These are phyloP conservation scores for Paracoccidioides lutzii DNA, from an alignment of 2,329 filamentous ascomycete genomes.

Conservation along the genomic window DNA sequence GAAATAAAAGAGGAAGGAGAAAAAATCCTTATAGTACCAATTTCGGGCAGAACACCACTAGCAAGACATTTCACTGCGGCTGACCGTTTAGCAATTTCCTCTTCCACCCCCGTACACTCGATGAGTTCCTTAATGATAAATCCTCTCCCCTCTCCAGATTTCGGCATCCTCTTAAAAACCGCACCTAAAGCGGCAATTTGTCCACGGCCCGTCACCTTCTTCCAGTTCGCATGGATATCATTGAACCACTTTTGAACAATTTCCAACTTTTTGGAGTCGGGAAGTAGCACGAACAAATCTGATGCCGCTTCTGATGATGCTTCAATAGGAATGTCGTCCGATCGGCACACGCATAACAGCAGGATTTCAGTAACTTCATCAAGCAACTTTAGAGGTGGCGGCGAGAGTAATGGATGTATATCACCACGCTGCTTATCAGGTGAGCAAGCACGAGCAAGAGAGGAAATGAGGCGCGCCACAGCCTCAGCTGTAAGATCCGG, in stretches of 20 bases:
- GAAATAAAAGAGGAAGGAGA: neutral
- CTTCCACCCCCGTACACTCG: slow-evolving; percentile 23
- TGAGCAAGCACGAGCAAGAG: slow-evolving; percentile 20
- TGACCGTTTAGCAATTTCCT: slow-evolving; percentile 30
- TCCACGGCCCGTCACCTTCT: slow-evolving; percentile 29
- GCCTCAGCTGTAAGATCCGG: slow-evolving; percentile 33
- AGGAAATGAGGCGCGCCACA: slow-evolving; percentile 26
- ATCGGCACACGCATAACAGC: slow-evolving; percentile 27
- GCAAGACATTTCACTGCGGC: slow-evolving; percentile 29
- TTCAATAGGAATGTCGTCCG: slow-evolving; percentile 29
- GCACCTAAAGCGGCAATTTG: slow-evolving; percentile 32
- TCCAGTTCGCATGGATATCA: slow-evolving; percentile 24
- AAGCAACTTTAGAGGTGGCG: slow-evolving; percentile 15
- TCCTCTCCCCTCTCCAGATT: slow-evolving; percentile 14
- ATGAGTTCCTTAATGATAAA: slow-evolving; percentile 23
- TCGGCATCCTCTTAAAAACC: slow-evolving; percentile 24
- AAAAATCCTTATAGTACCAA: slow-evolving; percentile 17
- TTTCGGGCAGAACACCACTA: slow-evolving; percentile 24
- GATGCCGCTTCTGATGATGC: slow-evolving; percentile 29
- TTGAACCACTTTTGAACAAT: slow-evolving; percentile 30
- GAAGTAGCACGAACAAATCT: slow-evolving; percentile 28
- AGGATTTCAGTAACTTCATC: slow-evolving; percentile 23
- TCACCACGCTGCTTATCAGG: slow-evolving; percentile 2
- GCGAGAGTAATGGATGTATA: neutral
- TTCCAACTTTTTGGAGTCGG: slow-evolving; percentile 19